Evolutionary conservation across 495 filamentous ascomycete genomes (phyloP).

Genomic region (Penicillium chermesinum): DNA sequence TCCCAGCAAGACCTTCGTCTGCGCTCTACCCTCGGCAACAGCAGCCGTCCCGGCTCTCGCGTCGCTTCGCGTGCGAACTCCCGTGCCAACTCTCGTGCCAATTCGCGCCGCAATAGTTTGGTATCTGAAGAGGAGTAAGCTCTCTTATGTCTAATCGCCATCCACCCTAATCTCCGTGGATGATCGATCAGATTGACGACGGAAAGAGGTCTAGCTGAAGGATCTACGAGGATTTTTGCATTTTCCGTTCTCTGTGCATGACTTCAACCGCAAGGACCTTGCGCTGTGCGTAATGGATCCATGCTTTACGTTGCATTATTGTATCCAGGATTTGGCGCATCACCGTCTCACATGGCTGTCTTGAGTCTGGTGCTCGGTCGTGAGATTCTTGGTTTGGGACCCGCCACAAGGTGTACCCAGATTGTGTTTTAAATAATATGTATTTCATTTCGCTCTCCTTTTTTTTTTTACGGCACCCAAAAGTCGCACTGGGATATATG

Average conservation of each 20-base stretch:
- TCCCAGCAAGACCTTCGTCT: conserved; percentile 48
- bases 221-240: conserved; percentile 12
- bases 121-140: background rate
- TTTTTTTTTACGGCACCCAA: background rate
- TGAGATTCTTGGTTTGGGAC: no score
- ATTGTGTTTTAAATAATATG: conserved; percentile 1
- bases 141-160: background rate
- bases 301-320: conserved; percentile 6
- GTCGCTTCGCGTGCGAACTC: conserved; percentile 34
- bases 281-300: conserved; percentile 21
- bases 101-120: conserved; percentile 38
- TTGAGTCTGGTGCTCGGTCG: background rate
- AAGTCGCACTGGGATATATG: background rate
- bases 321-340: background rate
- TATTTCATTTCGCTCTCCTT: background rate
- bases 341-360: background rate
- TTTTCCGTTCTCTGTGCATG: conserved; percentile 23
- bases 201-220: conserved; percentile 2
- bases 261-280: conserved; percentile 16
- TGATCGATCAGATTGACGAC: background rate
- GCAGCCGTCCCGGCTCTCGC: conserved; percentile 26
- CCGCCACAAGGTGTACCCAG: no score
- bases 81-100: conserved; percentile 26
- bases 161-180: background rate
- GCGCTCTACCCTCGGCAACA: conserved; percentile 40